Evolutionary conservation across 805 yeast genomes (phyloP), one percentile per base, ranked within the genome.

Genomic region (Scheffersomyces stipitis): DNA sequence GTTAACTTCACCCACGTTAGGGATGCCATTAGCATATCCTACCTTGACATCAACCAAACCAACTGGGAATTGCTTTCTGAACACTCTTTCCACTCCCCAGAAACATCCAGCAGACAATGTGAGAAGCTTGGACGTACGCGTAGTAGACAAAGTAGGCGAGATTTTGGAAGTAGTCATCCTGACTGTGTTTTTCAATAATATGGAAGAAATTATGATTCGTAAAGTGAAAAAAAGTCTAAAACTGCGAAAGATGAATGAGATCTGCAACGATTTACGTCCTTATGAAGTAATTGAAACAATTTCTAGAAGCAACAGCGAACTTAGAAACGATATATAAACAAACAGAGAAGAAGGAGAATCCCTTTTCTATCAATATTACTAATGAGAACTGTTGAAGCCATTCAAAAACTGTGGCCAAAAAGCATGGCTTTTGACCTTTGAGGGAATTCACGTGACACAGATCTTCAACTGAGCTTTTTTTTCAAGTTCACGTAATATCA

Each of bases 1-100:
- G 27, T 52, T 50, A 10, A 67, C 63, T 18, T 51, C 42, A 13
- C 53, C 53, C 4, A 52, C 33, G 1, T 78, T 62, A 15, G 90
- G 88, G 15, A 48, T 41, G 8, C 98, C 98, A 46, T 93, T 95
- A 31, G 96, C 86, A 60, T 82, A 93, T 2, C 99, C 99, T 9
- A 91, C 98, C 55, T 78, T 80, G 30, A 81, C 71, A 55, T 86
- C 96, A 8, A 82, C 56, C 15, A 91, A 60, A 22, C 87, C 88
- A 54, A 75, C 80, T 33, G 23, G n/a, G 52, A 78, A 85, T 46
- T 85, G 74, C 58, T 85, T 86, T 45, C 83, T 67, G 66, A 77
- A 89, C 17, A 90, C 80, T 48, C 83, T 85, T 52, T 91, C 97
- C 10, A 84, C 88, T 14, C 95, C 95, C 95, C 95, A 86, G 65